Base-by-base conservation (phyloP, 805 yeast species). In the Candida namnaoensis region DNA sequence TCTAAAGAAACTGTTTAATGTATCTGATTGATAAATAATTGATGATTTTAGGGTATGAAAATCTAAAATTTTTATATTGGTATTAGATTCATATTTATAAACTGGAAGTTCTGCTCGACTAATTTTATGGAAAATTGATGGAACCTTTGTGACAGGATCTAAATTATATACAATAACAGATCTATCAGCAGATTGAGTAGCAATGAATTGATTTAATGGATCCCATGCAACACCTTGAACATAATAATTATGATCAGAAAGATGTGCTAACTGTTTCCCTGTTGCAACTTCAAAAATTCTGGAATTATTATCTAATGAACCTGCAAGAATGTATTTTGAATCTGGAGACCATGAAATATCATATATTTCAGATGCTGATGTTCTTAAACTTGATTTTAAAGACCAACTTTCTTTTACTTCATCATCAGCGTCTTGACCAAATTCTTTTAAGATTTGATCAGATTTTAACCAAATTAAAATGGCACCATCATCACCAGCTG, bases 211-310 rank as follows among this genome's bases (percentile, higher is more conserved):
- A 47, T 82, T 79, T 41, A 67, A 57, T 7, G 99, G 99, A 58
- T 93, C 99, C 98, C 98, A 93, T 0, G 83, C 70, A 5, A 93
- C 91, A 3, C 99, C 99, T 61, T 93, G 99, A 3, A 93, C 95
- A 52, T 87, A 91, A 59, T 90, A 96, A 38, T 68, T 67, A 60
- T 93, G 98, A 44, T 84, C 87, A 6, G 76, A 76, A 45, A 81
- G 67, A 49, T 78, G 82, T 26, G 68, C 59, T 1, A 82, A 65
- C 49, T 78, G 73, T 28, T 66, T 64, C 0, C 91, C 93, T 2
- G 70, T 70, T 1, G 58, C 53, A 5, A 74, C 76, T 46, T 73
- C 72, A 52, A 80, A 87, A 0, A 91, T 70, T 38, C 95, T 68
- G 10, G 88, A 75, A 7, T 78, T 69, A 52, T 88, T 87, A 61